These are phyloP conservation scores for Rhizopus arrhizus DNA, from an alignment of 371 early-diverging fungal species.

Conservation along the genomic window DNA sequence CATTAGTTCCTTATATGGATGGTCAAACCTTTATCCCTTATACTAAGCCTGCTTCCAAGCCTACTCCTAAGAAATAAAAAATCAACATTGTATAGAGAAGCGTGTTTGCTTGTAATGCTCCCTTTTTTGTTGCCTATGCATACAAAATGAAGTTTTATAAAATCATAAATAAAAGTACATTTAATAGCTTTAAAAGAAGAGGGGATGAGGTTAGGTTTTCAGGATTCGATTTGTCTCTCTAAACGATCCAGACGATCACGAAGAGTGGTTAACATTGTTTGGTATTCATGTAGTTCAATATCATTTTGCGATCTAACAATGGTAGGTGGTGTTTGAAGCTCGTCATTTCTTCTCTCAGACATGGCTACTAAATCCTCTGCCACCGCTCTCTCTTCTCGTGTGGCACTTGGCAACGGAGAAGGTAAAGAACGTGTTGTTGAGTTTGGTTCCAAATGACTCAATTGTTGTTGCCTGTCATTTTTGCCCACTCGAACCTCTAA, in stretches of 20 bases:
- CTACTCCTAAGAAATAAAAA: conserved; percentile 19
- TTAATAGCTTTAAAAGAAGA: neutral
- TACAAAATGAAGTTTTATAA: too few relatives aligned
- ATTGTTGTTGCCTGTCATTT: neutral
- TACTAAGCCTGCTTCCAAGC: conserved; percentile 50
- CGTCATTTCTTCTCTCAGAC: conserved; percentile 22
- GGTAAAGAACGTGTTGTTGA: conserved; percentile 4
- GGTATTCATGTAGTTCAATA: conserved; percentile 33
- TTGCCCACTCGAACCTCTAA: conserved; percentile 7
- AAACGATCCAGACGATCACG: conserved; percentile 32
- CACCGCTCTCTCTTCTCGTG: conserved; percentile 24
- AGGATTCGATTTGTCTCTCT: conserved; percentile 31
- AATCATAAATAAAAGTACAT: neutral
- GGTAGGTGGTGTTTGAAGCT: conserved; percentile 33
- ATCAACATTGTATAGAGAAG: too few relatives aligned
- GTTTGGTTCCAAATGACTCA: neutral
- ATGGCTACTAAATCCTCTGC: conserved; percentile 31
- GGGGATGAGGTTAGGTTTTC: neutral
- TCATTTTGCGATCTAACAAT: conserved; percentile 39
- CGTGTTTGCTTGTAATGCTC: too few relatives aligned
- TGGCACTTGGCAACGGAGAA: conserved; percentile 25
- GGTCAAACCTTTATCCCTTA: conserved; percentile 92
- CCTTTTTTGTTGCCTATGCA: too few relatives aligned
- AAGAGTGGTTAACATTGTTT: conserved; percentile 24
- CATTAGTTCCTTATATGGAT: conserved; percentile 92